Evolutionary conservation across 2,329 filamentous ascomycete genomes (phyloP), one percentile per base, ranked within the genome.

Genomic region (Alternaria sp.): DNA sequence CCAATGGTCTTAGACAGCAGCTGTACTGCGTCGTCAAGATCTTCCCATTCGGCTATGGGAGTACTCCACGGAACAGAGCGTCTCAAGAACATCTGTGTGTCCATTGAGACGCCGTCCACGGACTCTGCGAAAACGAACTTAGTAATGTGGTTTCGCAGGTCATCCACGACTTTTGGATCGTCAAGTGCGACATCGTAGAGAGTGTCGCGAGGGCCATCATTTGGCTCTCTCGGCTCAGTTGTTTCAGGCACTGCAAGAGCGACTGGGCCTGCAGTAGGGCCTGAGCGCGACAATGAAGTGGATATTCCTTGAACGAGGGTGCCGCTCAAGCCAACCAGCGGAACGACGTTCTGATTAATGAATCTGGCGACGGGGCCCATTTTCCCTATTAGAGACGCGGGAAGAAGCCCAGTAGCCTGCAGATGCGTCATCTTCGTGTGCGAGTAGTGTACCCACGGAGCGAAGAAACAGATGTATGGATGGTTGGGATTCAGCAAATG

Each of bases 381-480:
- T 25, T 69, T 69, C 26, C 74, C 74, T 44, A 77, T 67, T 23
- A 74, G 25, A 9, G 69, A 63, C 21, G 73, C 60, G 5, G 75
- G 72, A 13, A 77, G 70, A n/a, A 75, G 49, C 46, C 72, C 69
- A 6, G 70, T 69, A 6, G 66, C 75, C 36, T 65, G 60, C 51
- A 75, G 45, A 26, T 67, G 64, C 10, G 54, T 58, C 44, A 76
- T 51, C 10, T 64, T 68, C 10, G 75, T 72, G 28, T 77, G 71
- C 2, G 71, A 71, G 9, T 67, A 71, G 54, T 78, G 75, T 9
- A 78, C 73, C 74, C 74, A 76, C 3, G 74, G 76, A 9, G 74
- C 74, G 57, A 77, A 77, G 64, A 77, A 73, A 59, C 69, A 68
- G 21, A 75, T 55, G 43, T 76, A 77, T 4, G 75, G 74, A 23